Percentiles rank a stretch among this genome's conserved stretches.
These are phyloP conservation scores for Biscogniauxia sp. DNA, from an alignment of 2,329 filamentous ascomycete species.

Conservation along the genomic window DNA sequence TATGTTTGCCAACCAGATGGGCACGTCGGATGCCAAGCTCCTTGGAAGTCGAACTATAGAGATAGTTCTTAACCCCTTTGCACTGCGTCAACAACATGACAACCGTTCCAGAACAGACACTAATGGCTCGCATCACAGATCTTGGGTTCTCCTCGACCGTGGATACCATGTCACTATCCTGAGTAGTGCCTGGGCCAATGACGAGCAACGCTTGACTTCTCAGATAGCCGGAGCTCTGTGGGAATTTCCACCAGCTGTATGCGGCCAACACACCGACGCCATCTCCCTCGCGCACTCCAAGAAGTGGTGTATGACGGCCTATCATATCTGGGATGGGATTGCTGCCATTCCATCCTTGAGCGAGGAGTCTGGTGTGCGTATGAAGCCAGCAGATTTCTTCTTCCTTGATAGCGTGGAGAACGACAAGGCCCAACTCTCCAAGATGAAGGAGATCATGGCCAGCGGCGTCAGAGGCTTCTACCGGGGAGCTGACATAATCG, in stretches of 20 bases:
- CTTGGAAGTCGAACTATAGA: background rate
- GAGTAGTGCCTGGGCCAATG: conserved; percentile 40
- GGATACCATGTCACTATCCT: conserved; percentile 45
- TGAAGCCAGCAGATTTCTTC: conserved; percentile 40
- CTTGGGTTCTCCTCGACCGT: conserved; percentile 43
- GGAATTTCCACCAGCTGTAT: conserved; percentile 45
- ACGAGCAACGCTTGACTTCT: conserved; percentile 40
- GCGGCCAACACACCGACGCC: conserved; percentile 41
- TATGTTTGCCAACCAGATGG: background rate
- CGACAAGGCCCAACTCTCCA: conserved; percentile 32
- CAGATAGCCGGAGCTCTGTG: conserved; percentile 47
- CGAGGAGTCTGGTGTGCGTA: conserved; percentile 35
- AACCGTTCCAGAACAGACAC: background rate
- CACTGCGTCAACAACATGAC: background rate
- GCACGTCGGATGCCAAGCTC: background rate
- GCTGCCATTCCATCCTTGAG: conserved; percentile 33
- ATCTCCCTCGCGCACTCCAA: conserved; percentile 40
- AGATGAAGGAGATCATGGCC: conserved; percentile 40
- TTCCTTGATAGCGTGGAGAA: conserved; percentile 35
- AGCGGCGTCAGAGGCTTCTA: conserved; percentile 39
- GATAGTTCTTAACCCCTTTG: background rate
- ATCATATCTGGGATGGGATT: conserved; percentile 40
- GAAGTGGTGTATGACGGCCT: conserved; percentile 41
- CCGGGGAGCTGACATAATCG: conserved; percentile 33
- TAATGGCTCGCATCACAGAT: conserved; percentile 15